phyloP scores from a whole-genome alignment of 2,329 filamentous ascomycete species.

The Colletotrichum lentis region DNA sequence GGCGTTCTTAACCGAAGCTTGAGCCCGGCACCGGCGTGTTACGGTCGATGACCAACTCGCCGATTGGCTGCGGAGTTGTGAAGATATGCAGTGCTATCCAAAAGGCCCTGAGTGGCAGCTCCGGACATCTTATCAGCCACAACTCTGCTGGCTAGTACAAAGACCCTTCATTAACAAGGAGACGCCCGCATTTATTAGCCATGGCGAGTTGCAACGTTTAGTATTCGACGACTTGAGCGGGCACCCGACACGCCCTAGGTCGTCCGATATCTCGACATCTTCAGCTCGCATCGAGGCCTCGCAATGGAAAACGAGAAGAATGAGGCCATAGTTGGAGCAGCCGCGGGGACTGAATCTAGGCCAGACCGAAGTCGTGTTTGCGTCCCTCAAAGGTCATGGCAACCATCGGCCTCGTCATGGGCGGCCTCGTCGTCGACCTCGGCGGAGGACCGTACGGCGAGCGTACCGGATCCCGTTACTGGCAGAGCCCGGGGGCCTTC shows the following conservation, averaged over 20 bases:
- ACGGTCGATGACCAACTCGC: slow-evolving; percentile 4
- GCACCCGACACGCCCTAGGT: too few species aligned
- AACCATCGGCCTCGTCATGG: slow-evolving; percentile 68
- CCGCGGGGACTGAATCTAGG: background rate
- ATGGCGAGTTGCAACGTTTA: too few species aligned
- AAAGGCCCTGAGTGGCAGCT: slow-evolving; percentile 13
- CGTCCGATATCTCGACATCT: background rate
- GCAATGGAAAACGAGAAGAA: slow-evolving; percentile 3
- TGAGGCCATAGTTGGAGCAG: background rate
- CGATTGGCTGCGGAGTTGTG: slow-evolving; percentile 21
- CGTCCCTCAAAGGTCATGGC: slow-evolving; percentile 62
- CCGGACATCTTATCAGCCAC: slow-evolving; percentile 8
- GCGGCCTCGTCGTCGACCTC: slow-evolving; percentile 57
- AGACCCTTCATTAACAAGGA: slow-evolving; percentile 6
- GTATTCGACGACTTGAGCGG: too few species aligned
- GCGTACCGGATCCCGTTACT: slow-evolving; percentile 40
- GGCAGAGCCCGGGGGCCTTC: slow-evolving; percentile 34
- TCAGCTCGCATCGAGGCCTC: background rate
- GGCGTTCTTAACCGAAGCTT: slow-evolving; percentile 4
- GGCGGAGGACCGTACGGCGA: slow-evolving; percentile 40
- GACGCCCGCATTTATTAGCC: background rate
- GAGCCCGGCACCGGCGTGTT: slow-evolving; percentile 22
- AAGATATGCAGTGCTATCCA: slow-evolving; percentile 16
- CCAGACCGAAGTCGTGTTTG: slow-evolving; percentile 63
- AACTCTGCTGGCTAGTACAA: background rate